A percentile compares a stretch with the other conserved stretches of the same genome.
Evolutionary conservation across 192 early-diverging fungal genomes (phyloP).

Genomic region (Diversispora epigaea): DNA sequence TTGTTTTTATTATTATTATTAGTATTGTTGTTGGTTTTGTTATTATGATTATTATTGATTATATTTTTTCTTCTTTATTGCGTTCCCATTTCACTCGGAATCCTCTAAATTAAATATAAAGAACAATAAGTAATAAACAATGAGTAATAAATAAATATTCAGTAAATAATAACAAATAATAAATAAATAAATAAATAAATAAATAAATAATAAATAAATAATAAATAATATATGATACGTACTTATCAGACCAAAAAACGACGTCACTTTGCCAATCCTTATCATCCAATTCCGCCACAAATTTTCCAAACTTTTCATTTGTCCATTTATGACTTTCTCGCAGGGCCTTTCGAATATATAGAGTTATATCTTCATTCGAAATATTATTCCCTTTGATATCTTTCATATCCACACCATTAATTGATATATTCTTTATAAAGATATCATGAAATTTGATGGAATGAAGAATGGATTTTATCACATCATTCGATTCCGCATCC

Average conservation of each 20-base stretch:
- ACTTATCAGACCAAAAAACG: constrained; percentile 58
- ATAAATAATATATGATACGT: neutral
- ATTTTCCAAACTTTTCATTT: constrained; percentile 44
- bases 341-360: constrained; percentile 23
- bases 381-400: too few relatives aligned
- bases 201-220: neutral
- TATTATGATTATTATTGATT: too few relatives aligned
- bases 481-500: constrained; percentile 53
- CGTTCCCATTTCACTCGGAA: too few relatives aligned
- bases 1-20: too few relatives aligned
- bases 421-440: neutral
- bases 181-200: neutral
- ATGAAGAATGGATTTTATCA: constrained; percentile 62
- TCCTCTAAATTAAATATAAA: too few relatives aligned
- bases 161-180: too few relatives aligned
- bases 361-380: neutral
- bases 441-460: constrained; percentile 46
- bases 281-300: constrained; percentile 51
- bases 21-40: too few relatives aligned
- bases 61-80: too few relatives aligned
- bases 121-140: too few relatives aligned
- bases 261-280: constrained; percentile 59
- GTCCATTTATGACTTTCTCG: constrained; percentile 51
- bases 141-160: too few relatives aligned
- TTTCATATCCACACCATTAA: too few relatives aligned